Base-by-base conservation (phyloP, 805 yeast species). In the Dipodascus albidus region DNA sequence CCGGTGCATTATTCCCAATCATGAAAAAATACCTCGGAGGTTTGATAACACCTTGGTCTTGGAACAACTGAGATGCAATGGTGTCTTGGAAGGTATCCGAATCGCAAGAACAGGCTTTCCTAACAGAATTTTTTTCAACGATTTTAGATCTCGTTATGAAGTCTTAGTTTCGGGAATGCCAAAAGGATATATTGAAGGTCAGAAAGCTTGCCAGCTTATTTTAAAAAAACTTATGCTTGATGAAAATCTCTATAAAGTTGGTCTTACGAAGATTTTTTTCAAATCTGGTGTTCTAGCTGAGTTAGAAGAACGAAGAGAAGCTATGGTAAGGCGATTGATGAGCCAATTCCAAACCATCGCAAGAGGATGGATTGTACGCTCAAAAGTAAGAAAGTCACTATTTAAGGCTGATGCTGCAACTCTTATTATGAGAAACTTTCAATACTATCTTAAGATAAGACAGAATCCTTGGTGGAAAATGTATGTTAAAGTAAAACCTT, bases 31-130 rank as follows among this genome's bases (percentile, higher is more conserved):
- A 51, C 81, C 96, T 0, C 79, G 78, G 47, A 71, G 73, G 41
- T 85, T 93, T 62, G 88, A 87, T 61, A 87, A 84, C 60, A 70
- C 70, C 27, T 70, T 93, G 23, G 95, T 93, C 3, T 71, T 93
- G 48, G 91, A 86, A 52, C 99, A 93, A 69, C 74, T 93, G 57
- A 76, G 96, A 57, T 93, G 98, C 64, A 93, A 93, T 64, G 99
- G 99, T 77, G 99, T 93, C 14, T 70, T 93, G 51, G 99, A 93
- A 73, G 99, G 99, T 57, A 93, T 93, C 27, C 78, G 99, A 67
- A 93, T 93, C 55, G 96, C 98, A 0, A 78, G 99, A 58, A 88
- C 96, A 6, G 99, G 99, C 1, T 93, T 85, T 67, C 99, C 99
- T 2, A 93, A 93, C 67, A 79, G 96, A 58, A 80, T 91, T 64